Conservation (phyloP, 1,284 basidiomycete species). For the Veloporphyrellus conicus region DNA sequence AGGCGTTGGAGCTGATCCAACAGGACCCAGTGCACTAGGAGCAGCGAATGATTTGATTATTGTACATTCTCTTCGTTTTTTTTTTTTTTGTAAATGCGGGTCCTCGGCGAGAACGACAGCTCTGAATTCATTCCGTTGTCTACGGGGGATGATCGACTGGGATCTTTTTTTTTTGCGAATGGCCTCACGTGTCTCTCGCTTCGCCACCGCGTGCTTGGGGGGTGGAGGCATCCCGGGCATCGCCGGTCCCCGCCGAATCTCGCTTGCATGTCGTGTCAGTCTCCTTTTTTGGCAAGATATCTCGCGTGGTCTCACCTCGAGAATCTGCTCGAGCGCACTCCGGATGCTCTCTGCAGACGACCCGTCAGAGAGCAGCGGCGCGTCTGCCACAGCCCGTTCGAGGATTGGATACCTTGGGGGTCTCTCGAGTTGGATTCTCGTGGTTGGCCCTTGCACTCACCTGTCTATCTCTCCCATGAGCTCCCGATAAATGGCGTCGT, state of each 20-base stretch:
- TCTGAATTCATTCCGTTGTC: background rate
- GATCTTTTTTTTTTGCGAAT: too few relatives aligned
- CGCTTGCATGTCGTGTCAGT: background rate
- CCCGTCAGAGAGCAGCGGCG: constrained; percentile 48
- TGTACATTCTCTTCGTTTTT: background rate
- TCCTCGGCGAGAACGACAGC: constrained; percentile 8
- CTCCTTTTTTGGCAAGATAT: background rate
- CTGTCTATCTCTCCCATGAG: constrained; percentile 69
- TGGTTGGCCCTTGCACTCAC: too few relatives aligned
- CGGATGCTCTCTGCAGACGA: constrained; percentile 46
- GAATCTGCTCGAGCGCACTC: constrained; percentile 40
- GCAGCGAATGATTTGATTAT: background rate
- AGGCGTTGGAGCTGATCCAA: constrained; percentile 49
- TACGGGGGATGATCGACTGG: constrained; percentile 7
- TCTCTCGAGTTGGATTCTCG: too few relatives aligned
- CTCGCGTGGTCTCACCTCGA: constrained; percentile 19
- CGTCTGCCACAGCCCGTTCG: constrained; percentile 58
- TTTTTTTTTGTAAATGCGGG: background rate
- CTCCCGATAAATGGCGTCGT: constrained; percentile 53
- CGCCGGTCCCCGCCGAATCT: background rate
- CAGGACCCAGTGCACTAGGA: constrained; percentile 36
- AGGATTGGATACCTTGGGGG: constrained; percentile 36
- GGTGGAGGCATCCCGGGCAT: background rate
- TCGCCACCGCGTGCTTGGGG: background rate
- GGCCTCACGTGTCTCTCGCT: background rate